A percentile compares a stretch with the other conserved stretches of the same genome.
Conservation (phyloP, 1,139 yeast genomes). For the Saccharomyces hybrid region DNA sequence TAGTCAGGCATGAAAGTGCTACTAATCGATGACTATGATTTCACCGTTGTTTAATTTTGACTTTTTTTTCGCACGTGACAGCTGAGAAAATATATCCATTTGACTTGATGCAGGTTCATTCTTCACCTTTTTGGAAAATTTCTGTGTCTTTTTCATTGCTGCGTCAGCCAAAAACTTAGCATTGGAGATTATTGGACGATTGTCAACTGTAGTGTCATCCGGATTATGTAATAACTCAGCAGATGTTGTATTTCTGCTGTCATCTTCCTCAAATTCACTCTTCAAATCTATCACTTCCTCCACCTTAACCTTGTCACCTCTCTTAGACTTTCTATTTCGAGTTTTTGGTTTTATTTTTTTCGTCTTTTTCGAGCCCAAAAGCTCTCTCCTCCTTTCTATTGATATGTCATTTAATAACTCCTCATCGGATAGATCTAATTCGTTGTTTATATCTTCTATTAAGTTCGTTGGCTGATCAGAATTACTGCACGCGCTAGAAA, state of each 20-base stretch:
- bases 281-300: constrained; percentile 5
- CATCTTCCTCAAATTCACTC: constrained; percentile 3
- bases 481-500: neutral
- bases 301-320: neutral
- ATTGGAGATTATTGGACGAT: constrained; percentile 27
- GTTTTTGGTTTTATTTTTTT: neutral
- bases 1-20: neutral
- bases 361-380: neutral
- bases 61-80: constrained; percentile 28
- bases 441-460: neutral
- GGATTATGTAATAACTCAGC: constrained; percentile 31
- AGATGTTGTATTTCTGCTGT: constrained; percentile 21
- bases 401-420: neutral
- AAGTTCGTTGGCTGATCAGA: neutral
- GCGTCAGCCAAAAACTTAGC: constrained; percentile 29
- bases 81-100: constrained; percentile 28
- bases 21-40: constrained; percentile 23
- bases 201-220: constrained; percentile 22
- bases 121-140: constrained; percentile 13
- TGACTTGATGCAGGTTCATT: constrained; percentile 20
- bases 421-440: neutral
- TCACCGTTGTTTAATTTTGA: constrained; percentile 23
- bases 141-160: constrained; percentile 7
- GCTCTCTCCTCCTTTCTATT: neutral
- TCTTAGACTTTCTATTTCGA: neutral